Conservation (phyloP, 2,329 filamentous ascomycete genomes). For the Bipolaris sorokiniana region DNA sequence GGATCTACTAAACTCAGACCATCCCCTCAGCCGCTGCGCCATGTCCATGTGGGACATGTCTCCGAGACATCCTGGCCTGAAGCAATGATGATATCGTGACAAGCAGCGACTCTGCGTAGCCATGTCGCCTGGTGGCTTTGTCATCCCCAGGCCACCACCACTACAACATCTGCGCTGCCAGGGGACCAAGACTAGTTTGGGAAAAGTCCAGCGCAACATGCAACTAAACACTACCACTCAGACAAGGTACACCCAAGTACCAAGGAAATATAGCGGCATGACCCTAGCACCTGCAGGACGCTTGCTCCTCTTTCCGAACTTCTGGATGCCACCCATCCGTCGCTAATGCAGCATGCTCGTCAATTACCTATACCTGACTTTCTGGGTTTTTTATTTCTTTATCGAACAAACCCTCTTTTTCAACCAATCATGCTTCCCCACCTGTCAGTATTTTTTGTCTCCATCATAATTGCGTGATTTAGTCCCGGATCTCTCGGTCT, state of each 20-base stretch:
- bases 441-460: slow-evolving; percentile 15
- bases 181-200: slow-evolving; percentile 11
- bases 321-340: slow-evolving; percentile 22
- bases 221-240: slow-evolving; percentile 9
- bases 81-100: not conserved
- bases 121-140: not conserved
- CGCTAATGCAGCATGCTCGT: slow-evolving; percentile 32
- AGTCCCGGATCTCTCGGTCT: slow-evolving; percentile 16
- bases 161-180: slow-evolving; percentile 15
- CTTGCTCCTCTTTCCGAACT: slow-evolving; percentile 22
- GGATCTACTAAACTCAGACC: slow-evolving; percentile 19
- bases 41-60: slow-evolving; percentile 17
- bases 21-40: slow-evolving; percentile 17
- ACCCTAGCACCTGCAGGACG: slow-evolving; percentile 25
- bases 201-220: slow-evolving; percentile 21
- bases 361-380: slow-evolving; percentile 17
- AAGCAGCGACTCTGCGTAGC: slow-evolving; percentile 1
- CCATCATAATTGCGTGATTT: slow-evolving; percentile 18
- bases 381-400: slow-evolving; percentile 14
- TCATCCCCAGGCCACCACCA: not conserved
- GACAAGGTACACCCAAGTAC: slow-evolving; percentile 10
- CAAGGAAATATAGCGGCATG: slow-evolving; percentile 16
- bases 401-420: slow-evolving; percentile 19
- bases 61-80: slow-evolving; percentile 18
- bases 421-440: slow-evolving; percentile 16